Evolutionary conservation across 2,329 filamentous ascomycete species (phyloP).

Genomic region (Blumeriella jaapii): DNA sequence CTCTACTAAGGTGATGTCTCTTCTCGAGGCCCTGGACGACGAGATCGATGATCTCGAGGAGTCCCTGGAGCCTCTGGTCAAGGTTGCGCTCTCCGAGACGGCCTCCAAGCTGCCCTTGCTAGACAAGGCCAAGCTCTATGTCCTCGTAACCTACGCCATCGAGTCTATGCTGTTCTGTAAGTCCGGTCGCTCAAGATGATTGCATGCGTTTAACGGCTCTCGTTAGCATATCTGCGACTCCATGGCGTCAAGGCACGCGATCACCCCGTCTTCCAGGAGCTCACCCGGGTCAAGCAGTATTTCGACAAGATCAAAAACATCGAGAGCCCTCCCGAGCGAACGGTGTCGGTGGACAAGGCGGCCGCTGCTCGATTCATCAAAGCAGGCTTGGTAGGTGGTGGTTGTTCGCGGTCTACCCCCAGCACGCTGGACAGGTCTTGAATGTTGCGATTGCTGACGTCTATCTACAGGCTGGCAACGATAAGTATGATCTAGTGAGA

Average conservation of each 20-base stretch:
- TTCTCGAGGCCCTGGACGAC: slow-evolving; percentile 47
- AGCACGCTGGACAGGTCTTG: no score
- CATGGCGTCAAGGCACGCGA: slow-evolving; percentile 71
- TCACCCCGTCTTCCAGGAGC: slow-evolving; percentile 75
- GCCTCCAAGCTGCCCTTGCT: slow-evolving; percentile 78
- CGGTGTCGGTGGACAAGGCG: slow-evolving; percentile 54
- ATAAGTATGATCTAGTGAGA: slow-evolving; percentile 38
- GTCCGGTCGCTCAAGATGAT: slow-evolving; percentile 20
- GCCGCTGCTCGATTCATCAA: slow-evolving; percentile 76
- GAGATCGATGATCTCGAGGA: slow-evolving; percentile 72
- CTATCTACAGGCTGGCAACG: slow-evolving; percentile 29
- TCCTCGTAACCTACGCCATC: slow-evolving; percentile 78
- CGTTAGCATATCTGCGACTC: slow-evolving; percentile 62
- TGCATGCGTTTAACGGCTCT: slow-evolving; percentile 8
- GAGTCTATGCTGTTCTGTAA: slow-evolving; percentile 82
- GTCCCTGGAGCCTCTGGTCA: slow-evolving; percentile 61
- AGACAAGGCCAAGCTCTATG: slow-evolving; percentile 88
- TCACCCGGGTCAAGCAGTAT: slow-evolving; percentile 80
- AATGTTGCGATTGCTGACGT: slow-evolving; percentile 6
- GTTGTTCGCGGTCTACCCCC: no score
- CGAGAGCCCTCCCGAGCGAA: slow-evolving; percentile 41
- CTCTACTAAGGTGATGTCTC: slow-evolving; percentile 22
- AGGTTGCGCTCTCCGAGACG: slow-evolving; percentile 49
- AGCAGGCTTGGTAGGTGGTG: slow-evolving; percentile 57
- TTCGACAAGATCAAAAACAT: slow-evolving; percentile 80